phyloP scores from a whole-genome alignment of 805 yeast genomes.

The Yamadazyma sp. region DNA sequence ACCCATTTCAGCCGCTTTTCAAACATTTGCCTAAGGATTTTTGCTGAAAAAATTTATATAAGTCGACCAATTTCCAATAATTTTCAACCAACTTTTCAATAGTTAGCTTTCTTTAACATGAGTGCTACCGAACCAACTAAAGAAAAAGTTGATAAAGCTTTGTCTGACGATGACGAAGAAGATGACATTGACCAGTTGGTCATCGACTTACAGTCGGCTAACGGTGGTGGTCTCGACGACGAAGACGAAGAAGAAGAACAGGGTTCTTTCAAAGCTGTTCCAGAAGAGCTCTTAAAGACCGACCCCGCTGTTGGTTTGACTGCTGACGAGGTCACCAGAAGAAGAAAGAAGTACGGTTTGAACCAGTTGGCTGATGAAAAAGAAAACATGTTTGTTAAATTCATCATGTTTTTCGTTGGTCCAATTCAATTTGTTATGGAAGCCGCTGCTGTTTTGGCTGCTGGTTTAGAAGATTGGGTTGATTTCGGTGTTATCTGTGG shows the following conservation, averaged over 20 bases:
- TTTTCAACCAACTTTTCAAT: slow-evolving; percentile 10
- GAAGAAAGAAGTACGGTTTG: slow-evolving; percentile 88
- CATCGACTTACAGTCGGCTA: slow-evolving; percentile 75
- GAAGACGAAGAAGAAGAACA: slow-evolving; percentile 48
- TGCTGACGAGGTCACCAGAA: slow-evolving; percentile 71
- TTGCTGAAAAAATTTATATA: slow-evolving; percentile 9
- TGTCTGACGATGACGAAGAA: slow-evolving; percentile 54
- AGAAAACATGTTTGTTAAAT: slow-evolving; percentile 77
- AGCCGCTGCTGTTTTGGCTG: slow-evolving; percentile 93
- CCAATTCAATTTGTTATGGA: slow-evolving; percentile 97
- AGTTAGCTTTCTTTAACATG: slow-evolving; percentile 18
- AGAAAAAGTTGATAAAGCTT: slow-evolving; percentile 53
- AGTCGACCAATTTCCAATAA: slow-evolving; percentile 5
- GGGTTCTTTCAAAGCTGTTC: slow-evolving; percentile 63
- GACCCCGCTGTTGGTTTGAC: slow-evolving; percentile 76
- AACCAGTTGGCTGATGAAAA: slow-evolving; percentile 90
- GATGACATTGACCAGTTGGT: slow-evolving; percentile 65
- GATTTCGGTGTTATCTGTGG: slow-evolving; percentile 97
- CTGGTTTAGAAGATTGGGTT: slow-evolving; percentile 97
- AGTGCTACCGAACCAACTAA: slow-evolving; percentile 53
- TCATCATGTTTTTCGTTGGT: slow-evolving; percentile 86
- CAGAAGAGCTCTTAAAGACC: slow-evolving; percentile 82
- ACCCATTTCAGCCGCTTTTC: slow-evolving; percentile 20
- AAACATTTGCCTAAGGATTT: slow-evolving; percentile 5
- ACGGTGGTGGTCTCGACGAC: slow-evolving; percentile 52